A percentile compares a stretch with the other conserved stretches of the same genome.
phyloP scores from a whole-genome alignment of 768 basidiomycete species.

The Russula sp. region DNA sequence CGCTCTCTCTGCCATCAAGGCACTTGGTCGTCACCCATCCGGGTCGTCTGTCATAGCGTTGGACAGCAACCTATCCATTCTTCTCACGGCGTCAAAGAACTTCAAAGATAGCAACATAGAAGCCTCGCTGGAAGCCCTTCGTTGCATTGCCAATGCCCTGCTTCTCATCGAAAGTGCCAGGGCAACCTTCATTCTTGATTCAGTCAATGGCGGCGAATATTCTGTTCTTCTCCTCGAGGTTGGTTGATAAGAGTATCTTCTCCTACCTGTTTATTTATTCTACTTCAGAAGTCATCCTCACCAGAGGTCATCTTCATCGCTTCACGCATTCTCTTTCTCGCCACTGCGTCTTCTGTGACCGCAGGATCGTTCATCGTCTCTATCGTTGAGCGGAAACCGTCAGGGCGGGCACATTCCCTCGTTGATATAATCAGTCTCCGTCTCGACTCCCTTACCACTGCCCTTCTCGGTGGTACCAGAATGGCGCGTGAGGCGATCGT shows the following conservation, averaged over 20 bases:
- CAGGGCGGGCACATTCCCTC: conserved; percentile 41
- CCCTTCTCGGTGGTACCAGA: conserved; percentile 43
- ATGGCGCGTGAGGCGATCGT: conserved; percentile 66
- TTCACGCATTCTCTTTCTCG: conserved; percentile 70
- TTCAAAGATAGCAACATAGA: conserved; percentile 49
- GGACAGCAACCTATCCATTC: conserved; percentile 45
- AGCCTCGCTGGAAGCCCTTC: conserved; percentile 60
- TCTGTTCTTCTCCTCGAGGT: conserved; percentile 57
- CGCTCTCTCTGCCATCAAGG: conserved; percentile 67
- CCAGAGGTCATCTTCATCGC: conserved; percentile 67
- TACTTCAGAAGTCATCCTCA: conserved; percentile 46
- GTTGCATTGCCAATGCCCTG: conserved; percentile 74
- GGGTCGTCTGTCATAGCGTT: conserved; percentile 58
- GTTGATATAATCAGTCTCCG: conserved; percentile 56
- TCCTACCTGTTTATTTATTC: neutral
- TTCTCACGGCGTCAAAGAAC: conserved; percentile 44
- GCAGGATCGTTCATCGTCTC: conserved; percentile 42
- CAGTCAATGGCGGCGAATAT: conserved; percentile 56
- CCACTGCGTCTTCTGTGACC: conserved; percentile 45
- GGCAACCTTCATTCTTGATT: conserved; percentile 44
- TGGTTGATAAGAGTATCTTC: conserved; percentile 14
- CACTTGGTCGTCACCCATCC: conserved; percentile 60
- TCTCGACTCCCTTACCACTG: conserved; percentile 47
- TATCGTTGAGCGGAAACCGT: conserved; percentile 58
- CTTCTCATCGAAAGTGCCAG: conserved; percentile 62